Percentiles rank a stretch among this genome's conserved stretches.
phyloP scores from a whole-genome alignment of 352 stramenopile species.

The Paralagenidium karlingii region DNA sequence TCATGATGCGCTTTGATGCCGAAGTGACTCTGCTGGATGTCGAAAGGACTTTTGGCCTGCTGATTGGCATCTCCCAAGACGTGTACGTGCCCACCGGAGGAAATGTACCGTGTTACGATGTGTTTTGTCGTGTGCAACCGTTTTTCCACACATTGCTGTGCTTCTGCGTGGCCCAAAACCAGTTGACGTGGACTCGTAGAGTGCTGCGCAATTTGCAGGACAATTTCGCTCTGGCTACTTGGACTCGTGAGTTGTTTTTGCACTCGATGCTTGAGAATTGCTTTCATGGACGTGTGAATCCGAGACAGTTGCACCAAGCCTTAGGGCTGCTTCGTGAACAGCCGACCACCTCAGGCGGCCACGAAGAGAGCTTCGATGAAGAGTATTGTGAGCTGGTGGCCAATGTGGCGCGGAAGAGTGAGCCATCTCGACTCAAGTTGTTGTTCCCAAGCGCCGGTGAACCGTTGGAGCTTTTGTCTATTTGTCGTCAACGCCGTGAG shows the following conservation, averaged over 20 bases:
- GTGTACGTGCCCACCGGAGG: slow-evolving; percentile 61
- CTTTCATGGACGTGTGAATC: slow-evolving; percentile 9
- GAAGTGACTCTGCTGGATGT: slow-evolving; percentile 17
- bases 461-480: slow-evolving; percentile 39
- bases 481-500: slow-evolving; percentile 53
- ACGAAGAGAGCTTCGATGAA: slow-evolving; percentile 31
- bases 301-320: background rate
- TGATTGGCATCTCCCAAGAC: slow-evolving; percentile 69
- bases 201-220: slow-evolving; percentile 30
- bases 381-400: slow-evolving; percentile 80
- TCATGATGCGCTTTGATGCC: slow-evolving; percentile 44
- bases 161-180: slow-evolving; percentile 49
- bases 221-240: slow-evolving; percentile 45
- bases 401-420: slow-evolving; percentile 72
- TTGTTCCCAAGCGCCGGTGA: slow-evolving; percentile 61
- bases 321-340: background rate
- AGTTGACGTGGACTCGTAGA: slow-evolving; percentile 35
- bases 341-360: background rate
- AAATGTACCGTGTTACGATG: slow-evolving; percentile 49
- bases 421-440: slow-evolving; percentile 54
- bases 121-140: slow-evolving; percentile 65
- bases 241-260: slow-evolving; percentile 69
- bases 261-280: slow-evolving; percentile 67
- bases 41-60: slow-evolving; percentile 47
- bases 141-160: slow-evolving; percentile 66